A percentile compares a stretch with the other conserved stretches of the same genome.
These are phyloP conservation scores for Spiraea crenata DNA, from an alignment of 331 rosid genomes.

Conservation along the genomic window DNA sequence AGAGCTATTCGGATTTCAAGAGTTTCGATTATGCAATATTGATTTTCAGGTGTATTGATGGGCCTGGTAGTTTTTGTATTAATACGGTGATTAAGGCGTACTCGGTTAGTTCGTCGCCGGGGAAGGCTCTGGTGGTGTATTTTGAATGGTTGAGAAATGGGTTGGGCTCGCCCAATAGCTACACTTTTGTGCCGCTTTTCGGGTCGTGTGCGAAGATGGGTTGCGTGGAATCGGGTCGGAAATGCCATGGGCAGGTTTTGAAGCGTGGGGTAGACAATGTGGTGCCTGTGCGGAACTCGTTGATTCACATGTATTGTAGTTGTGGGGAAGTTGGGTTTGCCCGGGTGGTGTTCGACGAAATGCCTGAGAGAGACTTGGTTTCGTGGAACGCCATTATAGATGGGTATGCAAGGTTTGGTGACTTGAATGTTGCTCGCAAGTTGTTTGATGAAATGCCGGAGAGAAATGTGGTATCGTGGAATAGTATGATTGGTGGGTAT, in stretches of 20 bases:
- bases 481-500: conserved; percentile 56
- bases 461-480: conserved; percentile 63
- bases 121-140: conserved; percentile 40
- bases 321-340: conserved; percentile 46
- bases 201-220: conserved; percentile 45
- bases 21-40: conserved; percentile 38
- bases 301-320: conserved; percentile 60
- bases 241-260: conserved; percentile 59
- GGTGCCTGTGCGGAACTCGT: conserved; percentile 53
- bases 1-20: conserved; percentile 47
- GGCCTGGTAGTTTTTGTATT: conserved; percentile 50
- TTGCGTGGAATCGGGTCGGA: conserved; percentile 41
- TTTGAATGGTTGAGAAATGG: conserved; percentile 39
- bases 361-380: conserved; percentile 44
- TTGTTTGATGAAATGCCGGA: conserved; percentile 64
- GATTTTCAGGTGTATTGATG: conserved; percentile 34
- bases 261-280: conserved; percentile 56
- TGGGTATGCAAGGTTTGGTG: conserved; percentile 36
- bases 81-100: conserved; percentile 59
- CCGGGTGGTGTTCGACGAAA: conserved; percentile 44
- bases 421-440: conserved; percentile 37
- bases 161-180: conserved; percentile 44
- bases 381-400: conserved; percentile 70
- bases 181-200: conserved; percentile 59
- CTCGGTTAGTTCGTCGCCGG: conserved; percentile 38